Evolutionary conservation across 2,329 filamentous ascomycete species (phyloP).

Genomic region (Neofusicoccum ribis): DNA sequence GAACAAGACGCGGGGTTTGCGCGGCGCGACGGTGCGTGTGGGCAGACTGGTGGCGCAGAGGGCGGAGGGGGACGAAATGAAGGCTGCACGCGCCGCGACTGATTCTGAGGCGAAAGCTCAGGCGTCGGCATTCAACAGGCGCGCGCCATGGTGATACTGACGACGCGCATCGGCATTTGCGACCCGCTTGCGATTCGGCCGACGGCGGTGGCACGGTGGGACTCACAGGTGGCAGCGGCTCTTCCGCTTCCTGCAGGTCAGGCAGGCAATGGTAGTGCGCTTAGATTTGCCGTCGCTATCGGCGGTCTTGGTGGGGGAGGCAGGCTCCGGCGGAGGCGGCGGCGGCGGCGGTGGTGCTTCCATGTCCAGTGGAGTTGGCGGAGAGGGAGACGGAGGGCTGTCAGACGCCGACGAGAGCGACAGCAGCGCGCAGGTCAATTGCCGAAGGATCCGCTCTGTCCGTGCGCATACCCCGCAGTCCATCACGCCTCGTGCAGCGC

Average conservation of each 20-base stretch:
- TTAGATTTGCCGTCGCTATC: constrained; percentile 28
- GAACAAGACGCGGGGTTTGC: not conserved
- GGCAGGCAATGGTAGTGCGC: constrained; percentile 30
- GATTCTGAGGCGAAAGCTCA: not conserved
- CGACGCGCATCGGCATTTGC: constrained; percentile 15
- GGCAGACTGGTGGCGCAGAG: not conserved
- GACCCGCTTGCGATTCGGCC: constrained; percentile 10
- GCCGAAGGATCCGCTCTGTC: constrained; percentile 13
- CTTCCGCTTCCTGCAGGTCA: constrained; percentile 42
- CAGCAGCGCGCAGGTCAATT: constrained; percentile 8
- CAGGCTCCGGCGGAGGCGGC: constrained; percentile 12
- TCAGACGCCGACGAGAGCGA: constrained; percentile 16
- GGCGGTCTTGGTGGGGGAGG: constrained; percentile 9
- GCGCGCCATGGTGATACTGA: constrained; percentile 4
- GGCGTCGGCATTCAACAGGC: not conserved
- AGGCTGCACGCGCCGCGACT: not conserved
- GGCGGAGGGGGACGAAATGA: not conserved
- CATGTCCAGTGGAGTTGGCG: constrained; percentile 15
- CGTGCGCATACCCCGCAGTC: constrained; percentile 17
- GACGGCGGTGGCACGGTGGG: constrained; percentile 5
- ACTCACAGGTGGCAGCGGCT: constrained; percentile 41
- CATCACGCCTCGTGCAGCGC: not conserved
- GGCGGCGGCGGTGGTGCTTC: constrained; percentile 14
- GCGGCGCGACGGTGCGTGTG: not conserved
- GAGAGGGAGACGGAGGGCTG: constrained; percentile 2